Base-by-base conservation (phyloP, 441 rosid species). In the Croton setiger region DNA sequence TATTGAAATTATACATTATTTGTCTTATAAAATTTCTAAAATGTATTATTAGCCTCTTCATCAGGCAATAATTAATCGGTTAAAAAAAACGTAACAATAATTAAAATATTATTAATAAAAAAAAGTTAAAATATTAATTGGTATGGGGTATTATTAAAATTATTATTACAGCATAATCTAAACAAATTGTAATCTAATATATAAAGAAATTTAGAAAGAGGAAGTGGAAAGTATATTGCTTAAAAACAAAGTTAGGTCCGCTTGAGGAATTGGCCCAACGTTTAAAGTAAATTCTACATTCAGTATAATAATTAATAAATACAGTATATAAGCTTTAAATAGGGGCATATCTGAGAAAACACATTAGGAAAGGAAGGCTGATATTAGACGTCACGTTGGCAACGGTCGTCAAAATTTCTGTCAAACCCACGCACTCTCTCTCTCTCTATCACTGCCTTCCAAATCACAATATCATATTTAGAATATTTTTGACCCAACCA, bases 331-430 rank as follows among this genome's bases (percentile, higher is more conserved):
- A 15, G 8, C n/a, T 6, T 51, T 36, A n/a, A 4, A 52, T 0
- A 23, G 36, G 69, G 60, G 35, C 14, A 20, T 35, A 36, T 52
- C 1, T 7, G 36, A 7, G 39, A 52, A 9, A 37, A 20, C 8
- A 4, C 37, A 45, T 23, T 8, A 20, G 0, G 0, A 17, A 13
- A 27, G 31, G 0, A 31, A 7, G 35, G 11, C 17, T 68, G 44
- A 37, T 7, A 21, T 27, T 13, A 1, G 72, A 68, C 65, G 72
- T 68, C 72, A 48, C 17, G 18, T 11, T 17, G 48, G 49, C 72
- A 68, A 68, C 64, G 27, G 55, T 35, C 64, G 72, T 68, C 72
- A 58, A 47, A 59, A 13, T 59, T 17, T 17, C 49, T 21, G 57
- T 59, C 72, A 59, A 59, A 58, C 43, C 23, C 31, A 2, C 27